Percentiles rank a stretch among this genome's conserved stretches.
These are phyloP conservation scores for Cladorrhinum sp. DNA, from an alignment of 2,329 filamentous ascomycete genomes.

Conservation along the genomic window DNA sequence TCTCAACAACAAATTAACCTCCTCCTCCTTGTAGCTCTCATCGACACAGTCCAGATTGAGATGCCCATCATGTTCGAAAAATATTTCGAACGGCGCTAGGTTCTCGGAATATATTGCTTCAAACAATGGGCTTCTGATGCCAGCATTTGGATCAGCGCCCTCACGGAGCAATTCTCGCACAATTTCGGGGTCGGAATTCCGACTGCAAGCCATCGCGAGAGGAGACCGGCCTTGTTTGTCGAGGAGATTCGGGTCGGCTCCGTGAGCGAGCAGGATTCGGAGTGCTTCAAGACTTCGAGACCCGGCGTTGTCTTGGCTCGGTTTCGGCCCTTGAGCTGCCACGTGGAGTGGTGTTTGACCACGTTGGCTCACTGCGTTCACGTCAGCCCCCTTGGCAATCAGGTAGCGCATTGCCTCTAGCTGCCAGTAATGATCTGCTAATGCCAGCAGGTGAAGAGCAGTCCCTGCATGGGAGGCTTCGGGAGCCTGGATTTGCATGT, in stretches of 20 bases:
- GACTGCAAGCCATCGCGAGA: neutral
- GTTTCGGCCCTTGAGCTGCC: neutral
- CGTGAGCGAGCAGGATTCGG: neutral
- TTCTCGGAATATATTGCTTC: neutral
- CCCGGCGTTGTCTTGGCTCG: neutral
- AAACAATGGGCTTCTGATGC: neutral
- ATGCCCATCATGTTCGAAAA: too few relatives aligned
- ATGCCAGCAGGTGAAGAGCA: constrained; percentile 12
- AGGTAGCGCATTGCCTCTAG: constrained; percentile 10
- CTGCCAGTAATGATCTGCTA: constrained; percentile 10
- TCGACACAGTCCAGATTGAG: neutral
- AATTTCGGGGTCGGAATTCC: too few relatives aligned
- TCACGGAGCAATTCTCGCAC: neutral
- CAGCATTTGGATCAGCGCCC: neutral
- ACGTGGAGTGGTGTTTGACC: constrained; percentile 6
- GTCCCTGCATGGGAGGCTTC: neutral
- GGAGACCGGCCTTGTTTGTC: neutral
- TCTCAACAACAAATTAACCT: neutral
- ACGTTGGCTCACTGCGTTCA: constrained; percentile 4
- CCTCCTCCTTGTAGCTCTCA: neutral
- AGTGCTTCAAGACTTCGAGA: neutral
- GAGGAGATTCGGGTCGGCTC: neutral
- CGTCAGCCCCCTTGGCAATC: constrained; percentile 4
- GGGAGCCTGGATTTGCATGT: neutral
- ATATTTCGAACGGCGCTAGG: too few relatives aligned